These are phyloP conservation scores for Vicia faba DNA, from an alignment of 306 rosid species.

Conservation along the genomic window DNA sequence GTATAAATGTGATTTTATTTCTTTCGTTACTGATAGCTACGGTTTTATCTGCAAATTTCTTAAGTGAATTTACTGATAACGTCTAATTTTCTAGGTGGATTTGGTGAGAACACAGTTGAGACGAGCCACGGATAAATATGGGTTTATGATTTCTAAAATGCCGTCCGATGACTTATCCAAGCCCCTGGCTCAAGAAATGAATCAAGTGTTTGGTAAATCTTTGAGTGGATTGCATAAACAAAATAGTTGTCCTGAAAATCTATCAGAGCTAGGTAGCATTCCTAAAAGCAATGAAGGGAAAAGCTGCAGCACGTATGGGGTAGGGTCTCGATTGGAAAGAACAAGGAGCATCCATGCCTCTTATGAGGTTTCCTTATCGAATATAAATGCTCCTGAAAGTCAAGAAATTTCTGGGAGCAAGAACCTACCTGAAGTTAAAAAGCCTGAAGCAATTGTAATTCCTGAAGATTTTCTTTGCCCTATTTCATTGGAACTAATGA, in stretches of 20 bases:
- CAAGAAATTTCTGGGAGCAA: slow-evolving; percentile 47
- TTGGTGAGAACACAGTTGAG: slow-evolving; percentile 82
- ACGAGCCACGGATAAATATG: slow-evolving; percentile 83
- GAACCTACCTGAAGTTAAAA: slow-evolving; percentile 54
- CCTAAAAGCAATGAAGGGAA: slow-evolving; percentile 40
- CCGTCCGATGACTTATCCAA: slow-evolving; percentile 52
- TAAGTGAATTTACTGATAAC: slow-evolving; percentile 22
- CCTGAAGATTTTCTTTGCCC: slow-evolving; percentile 98
- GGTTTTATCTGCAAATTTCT: neutral
- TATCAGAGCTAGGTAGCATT: slow-evolving; percentile 47
- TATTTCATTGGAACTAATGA: slow-evolving; percentile 91
- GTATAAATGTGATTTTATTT: slow-evolving; percentile 23
- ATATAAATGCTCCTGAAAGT: slow-evolving; percentile 43
- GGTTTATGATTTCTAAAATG: slow-evolving; percentile 55
- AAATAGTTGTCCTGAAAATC: slow-evolving; percentile 47
- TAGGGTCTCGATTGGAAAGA: slow-evolving; percentile 41
- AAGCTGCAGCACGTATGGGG: slow-evolving; percentile 44
- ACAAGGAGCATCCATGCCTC: slow-evolving; percentile 48
- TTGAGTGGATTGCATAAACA: slow-evolving; percentile 47
- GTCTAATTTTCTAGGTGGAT: slow-evolving; percentile 65
- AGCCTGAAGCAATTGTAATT: slow-evolving; percentile 57
- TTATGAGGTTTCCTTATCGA: slow-evolving; percentile 41
- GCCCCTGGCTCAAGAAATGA: slow-evolving; percentile 52
- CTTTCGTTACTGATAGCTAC: neutral
- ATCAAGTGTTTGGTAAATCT: slow-evolving; percentile 47